Conservation (phyloP, 2,329 filamentous ascomycete genomes). For the Didymella glomerata region DNA sequence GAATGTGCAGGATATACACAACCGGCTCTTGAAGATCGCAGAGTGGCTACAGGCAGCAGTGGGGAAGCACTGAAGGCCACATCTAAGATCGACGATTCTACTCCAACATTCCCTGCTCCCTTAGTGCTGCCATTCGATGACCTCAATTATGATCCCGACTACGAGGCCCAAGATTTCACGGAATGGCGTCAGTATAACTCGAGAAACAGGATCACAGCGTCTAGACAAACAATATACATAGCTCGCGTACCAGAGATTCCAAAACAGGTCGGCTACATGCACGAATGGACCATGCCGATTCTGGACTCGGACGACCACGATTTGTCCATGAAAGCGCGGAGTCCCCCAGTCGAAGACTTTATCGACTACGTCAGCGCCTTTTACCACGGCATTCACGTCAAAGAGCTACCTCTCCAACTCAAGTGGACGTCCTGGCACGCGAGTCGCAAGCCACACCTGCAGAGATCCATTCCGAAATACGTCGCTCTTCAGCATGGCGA, state of each 20-base stretch:
- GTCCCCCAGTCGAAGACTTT: slow-evolving; percentile 43
- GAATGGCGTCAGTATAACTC: slow-evolving; percentile 54
- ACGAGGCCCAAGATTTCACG: slow-evolving; percentile 61
- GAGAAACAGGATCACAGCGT: slow-evolving; percentile 60
- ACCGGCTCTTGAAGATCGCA: slow-evolving; percentile 28
- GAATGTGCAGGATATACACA: slow-evolving; percentile 46
- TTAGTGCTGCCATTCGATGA: slow-evolving; percentile 68
- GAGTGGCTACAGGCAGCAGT: slow-evolving; percentile 30
- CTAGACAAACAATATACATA: slow-evolving; percentile 63
- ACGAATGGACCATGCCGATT: slow-evolving; percentile 54
- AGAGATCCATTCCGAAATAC: slow-evolving; percentile 35
- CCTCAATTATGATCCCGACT: slow-evolving; percentile 62
- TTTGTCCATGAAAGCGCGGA: background rate
- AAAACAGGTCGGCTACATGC: slow-evolving; percentile 51
- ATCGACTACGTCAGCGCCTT: slow-evolving; percentile 58
- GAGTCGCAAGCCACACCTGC: slow-evolving; percentile 6
- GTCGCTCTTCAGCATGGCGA: slow-evolving; percentile 59
- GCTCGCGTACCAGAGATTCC: slow-evolving; percentile 56
- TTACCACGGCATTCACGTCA: slow-evolving; percentile 65
- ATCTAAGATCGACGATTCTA: slow-evolving; percentile 14
- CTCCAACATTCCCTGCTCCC: slow-evolving; percentile 62
- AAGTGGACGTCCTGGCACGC: slow-evolving; percentile 60
- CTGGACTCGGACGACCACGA: background rate
- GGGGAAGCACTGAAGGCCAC: slow-evolving; percentile 21
- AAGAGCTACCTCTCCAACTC: slow-evolving; percentile 53